Evolutionary conservation across 129 eudicot species (phyloP).

Genomic region (Helichrysum umbraculigerum): DNA sequence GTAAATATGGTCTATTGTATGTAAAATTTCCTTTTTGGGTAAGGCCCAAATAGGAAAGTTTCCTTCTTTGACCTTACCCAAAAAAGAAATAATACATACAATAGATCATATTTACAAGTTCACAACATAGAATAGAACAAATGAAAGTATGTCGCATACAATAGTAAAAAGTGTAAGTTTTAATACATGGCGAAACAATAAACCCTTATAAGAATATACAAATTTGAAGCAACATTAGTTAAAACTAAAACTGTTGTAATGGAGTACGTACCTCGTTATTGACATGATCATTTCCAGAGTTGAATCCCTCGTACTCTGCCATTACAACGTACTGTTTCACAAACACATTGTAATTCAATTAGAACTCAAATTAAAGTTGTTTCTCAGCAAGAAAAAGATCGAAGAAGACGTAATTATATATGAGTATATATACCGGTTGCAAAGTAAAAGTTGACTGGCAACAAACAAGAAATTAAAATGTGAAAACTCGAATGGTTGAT

Average conservation of each 20-base stretch:
- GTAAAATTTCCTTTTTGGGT: too few species aligned
- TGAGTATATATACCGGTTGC: not conserved
- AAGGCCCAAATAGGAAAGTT: too few species aligned
- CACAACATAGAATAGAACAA: too few species aligned
- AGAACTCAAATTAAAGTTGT: not conserved
- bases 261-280: not conserved
- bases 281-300: conserved; percentile 7
- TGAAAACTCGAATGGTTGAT: not conserved
- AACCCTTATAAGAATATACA: too few species aligned
- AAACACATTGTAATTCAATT: not conserved
- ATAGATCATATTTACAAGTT: too few species aligned
- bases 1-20: too few species aligned
- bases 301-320: not conserved
- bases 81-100: too few species aligned
- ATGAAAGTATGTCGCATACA: too few species aligned
- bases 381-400: too few species aligned
- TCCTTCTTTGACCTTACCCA: too few species aligned
- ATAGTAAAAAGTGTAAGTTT: too few species aligned
- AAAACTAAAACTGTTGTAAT: not conserved
- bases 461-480: not conserved
- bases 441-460: not conserved
- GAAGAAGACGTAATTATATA: not conserved
- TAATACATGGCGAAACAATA: too few species aligned
- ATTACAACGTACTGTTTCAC: not conserved
- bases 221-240: not conserved